These are phyloP conservation scores for Secale cereale DNA, from an alignment of 176 grass and related monocot species.

Conservation along the genomic window DNA sequence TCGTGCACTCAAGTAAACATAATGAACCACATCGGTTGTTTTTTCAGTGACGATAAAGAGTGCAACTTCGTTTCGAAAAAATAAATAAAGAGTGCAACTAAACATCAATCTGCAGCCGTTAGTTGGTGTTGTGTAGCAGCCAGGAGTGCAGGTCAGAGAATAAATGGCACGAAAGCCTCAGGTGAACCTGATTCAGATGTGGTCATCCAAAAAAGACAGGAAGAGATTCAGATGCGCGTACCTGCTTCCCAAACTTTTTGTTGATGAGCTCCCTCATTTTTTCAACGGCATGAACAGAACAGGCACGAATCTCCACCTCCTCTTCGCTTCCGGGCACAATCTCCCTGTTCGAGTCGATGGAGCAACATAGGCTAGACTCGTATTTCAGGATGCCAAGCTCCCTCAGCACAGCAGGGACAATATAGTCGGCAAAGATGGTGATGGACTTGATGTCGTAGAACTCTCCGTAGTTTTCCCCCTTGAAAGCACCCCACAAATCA, in stretches of 20 bases:
- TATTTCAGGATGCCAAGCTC: slow-evolving; percentile 90
- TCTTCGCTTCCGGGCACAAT: slow-evolving; percentile 83
- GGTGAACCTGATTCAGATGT: slow-evolving; percentile 13
- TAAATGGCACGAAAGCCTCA: slow-evolving; percentile 5
- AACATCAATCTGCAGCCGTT: neutral
- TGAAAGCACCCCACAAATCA: slow-evolving; percentile 95
- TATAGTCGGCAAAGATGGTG: slow-evolving; percentile 95
- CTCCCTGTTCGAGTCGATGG: slow-evolving; percentile 66
- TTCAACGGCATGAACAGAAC: slow-evolving; percentile 87
- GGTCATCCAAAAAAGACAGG: neutral
- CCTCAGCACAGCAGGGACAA: slow-evolving; percentile 78
- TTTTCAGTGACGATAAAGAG: neutral
- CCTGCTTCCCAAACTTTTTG: slow-evolving; percentile 84
- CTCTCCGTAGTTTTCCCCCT: slow-evolving; percentile 65
- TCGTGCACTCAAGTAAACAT: neutral
- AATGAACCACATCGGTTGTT: neutral
- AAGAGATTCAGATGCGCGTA: slow-evolving; percentile 30
- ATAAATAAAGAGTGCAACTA: too few species aligned
- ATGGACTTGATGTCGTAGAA: slow-evolving; percentile 73
- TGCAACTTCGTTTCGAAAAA: too few species aligned
- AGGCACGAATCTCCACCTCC: slow-evolving; percentile 86
- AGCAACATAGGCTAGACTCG: slow-evolving; percentile 54
- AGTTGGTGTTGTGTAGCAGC: neutral
- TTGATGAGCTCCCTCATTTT: slow-evolving; percentile 83
- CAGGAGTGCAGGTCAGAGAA: neutral